Evolutionary conservation across 164 flowering plant species (phyloP).

Genomic region (Vitis rupestris): DNA sequence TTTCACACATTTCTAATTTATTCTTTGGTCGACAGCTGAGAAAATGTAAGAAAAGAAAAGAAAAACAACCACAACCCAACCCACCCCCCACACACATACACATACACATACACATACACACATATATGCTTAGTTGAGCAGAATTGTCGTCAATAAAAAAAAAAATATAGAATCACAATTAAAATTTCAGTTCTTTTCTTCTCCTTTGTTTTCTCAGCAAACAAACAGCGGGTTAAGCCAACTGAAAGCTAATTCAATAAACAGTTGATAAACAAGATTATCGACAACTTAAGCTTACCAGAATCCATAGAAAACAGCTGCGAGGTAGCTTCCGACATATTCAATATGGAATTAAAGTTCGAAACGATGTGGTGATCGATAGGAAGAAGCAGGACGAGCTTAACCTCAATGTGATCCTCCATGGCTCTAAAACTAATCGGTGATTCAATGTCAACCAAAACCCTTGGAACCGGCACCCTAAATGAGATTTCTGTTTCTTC

Average conservation of each 20-base stretch:
- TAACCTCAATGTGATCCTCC: slow-evolving; percentile 82
- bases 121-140: no score
- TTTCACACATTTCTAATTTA: no score
- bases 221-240: no score
- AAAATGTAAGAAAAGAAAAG: no score
- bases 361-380: slow-evolving; percentile 79
- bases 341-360: slow-evolving; percentile 36
- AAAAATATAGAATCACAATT: no score
- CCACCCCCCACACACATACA: no score
- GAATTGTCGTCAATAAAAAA: no score
- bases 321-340: slow-evolving; percentile 18
- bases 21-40: no score
- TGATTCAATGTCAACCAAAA: slow-evolving; percentile 64
- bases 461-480: slow-evolving; percentile 68
- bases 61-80: no score
- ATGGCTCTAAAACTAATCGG: slow-evolving; percentile 45
- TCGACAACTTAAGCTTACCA: slow-evolving; percentile 38
- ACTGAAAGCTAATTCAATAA: not conserved
- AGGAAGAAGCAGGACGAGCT: slow-evolving; percentile 71
- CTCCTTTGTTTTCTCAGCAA: no score
- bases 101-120: no score
- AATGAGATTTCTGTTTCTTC: slow-evolving; percentile 32
- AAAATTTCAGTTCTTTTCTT: no score
- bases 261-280: not conserved
- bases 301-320: slow-evolving; percentile 47